Percentiles rank a stretch among this genome's conserved stretches.
phyloP scores from a whole-genome alignment of 2,329 filamentous ascomycete species.

The Neopestalotiopsis clavispora region DNA sequence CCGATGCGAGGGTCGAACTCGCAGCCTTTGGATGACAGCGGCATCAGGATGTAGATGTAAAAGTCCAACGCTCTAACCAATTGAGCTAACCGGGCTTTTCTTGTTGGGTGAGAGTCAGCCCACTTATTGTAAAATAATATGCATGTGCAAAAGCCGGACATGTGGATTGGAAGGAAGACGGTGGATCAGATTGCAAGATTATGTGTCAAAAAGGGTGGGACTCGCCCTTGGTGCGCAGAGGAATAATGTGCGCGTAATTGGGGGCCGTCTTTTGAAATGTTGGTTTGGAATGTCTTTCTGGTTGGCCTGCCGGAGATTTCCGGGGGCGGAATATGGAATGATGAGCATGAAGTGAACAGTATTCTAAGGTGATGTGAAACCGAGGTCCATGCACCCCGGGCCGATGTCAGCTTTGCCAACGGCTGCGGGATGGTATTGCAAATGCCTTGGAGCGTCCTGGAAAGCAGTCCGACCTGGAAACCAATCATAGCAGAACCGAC shows the following conservation, averaged over 20 bases:
- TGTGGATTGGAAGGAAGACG: not conserved
- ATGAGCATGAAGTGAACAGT: too few species aligned
- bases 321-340: not conserved
- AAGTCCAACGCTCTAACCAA: constrained; percentile 22
- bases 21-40: constrained; percentile 18
- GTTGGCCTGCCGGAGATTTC: not conserved
- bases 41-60: constrained; percentile 11
- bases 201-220: not conserved
- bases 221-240: not conserved
- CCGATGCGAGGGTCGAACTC: constrained; percentile 21
- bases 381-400: too few species aligned
- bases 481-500: too few species aligned
- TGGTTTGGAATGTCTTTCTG: not conserved
- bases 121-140: not conserved
- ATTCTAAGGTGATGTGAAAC: too few species aligned
- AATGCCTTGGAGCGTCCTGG: too few species aligned
- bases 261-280: not conserved
- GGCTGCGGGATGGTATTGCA: too few species aligned
- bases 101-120: not conserved
- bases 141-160: not conserved
- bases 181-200: not conserved
- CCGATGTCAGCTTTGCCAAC: too few species aligned
- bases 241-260: not conserved
- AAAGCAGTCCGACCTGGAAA: too few species aligned
- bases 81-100: constrained; percentile 20